Evolutionary conservation across 2,329 filamentous ascomycete genomes (phyloP).

Genomic region (Aureobasidium uvarum): DNA sequence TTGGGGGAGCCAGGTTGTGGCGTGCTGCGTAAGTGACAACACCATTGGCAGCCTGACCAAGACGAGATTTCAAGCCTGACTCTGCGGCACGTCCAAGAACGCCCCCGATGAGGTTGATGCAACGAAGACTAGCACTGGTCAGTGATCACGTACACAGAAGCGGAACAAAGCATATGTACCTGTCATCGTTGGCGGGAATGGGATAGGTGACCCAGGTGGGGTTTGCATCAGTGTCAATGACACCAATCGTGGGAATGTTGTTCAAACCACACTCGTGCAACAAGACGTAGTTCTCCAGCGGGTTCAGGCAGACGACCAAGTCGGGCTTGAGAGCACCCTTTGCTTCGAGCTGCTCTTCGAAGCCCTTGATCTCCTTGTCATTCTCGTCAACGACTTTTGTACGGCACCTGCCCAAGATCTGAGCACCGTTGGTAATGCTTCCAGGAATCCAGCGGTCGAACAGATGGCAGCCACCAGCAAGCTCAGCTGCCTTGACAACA

Average conservation of each 20-base stretch:
- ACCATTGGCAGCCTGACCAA: constrained; percentile 61
- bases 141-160: not conserved
- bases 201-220: constrained; percentile 94
- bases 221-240: constrained; percentile 91
- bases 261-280: constrained; percentile 87
- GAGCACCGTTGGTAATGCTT: constrained; percentile 86
- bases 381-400: constrained; percentile 74
- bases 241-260: constrained; percentile 88
- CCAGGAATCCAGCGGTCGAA: constrained; percentile 94
- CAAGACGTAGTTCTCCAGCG: constrained; percentile 84
- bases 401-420: constrained; percentile 70
- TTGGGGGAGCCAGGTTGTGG: constrained; percentile 35
- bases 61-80: constrained; percentile 67
- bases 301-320: constrained; percentile 88
- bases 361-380: constrained; percentile 64
- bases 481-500: constrained; percentile 75
- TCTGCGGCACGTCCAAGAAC: constrained; percentile 82
- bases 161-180: constrained; percentile 46
- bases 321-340: constrained; percentile 75
- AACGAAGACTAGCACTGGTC: constrained; percentile 63
- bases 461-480: constrained; percentile 78
- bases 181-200: constrained; percentile 96
- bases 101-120: constrained; percentile 76
- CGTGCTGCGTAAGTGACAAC: constrained; percentile 57
- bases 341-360: constrained; percentile 62